Evolutionary conservation across 169 alveolate genomes (phyloP).

Genomic region (Plasmodium vinckei): DNA sequence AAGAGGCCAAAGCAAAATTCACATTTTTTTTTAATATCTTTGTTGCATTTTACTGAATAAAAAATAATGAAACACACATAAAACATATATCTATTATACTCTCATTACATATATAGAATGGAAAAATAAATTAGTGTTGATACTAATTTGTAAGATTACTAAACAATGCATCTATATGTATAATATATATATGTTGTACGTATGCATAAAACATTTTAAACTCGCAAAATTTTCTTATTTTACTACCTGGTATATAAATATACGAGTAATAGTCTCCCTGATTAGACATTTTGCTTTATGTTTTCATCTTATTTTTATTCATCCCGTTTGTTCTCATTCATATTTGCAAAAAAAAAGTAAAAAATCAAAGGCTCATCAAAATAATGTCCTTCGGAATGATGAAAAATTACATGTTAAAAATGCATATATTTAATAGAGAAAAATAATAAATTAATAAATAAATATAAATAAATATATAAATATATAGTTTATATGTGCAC

Average conservation of each 20-base stretch:
- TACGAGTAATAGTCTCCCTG: conserved; percentile 5
- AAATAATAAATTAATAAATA: too few relatives aligned
- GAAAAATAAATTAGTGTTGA: not conserved
- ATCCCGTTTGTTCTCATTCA: not conserved
- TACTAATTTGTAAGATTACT: not conserved
- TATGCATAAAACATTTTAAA: conserved; percentile 2
- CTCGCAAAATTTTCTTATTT: conserved; percentile 3
- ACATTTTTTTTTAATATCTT: conserved; percentile 8
- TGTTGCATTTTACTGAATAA: conserved; percentile 29
- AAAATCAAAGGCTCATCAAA: too few relatives aligned
- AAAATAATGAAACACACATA: too few relatives aligned
- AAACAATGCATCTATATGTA: not conserved
- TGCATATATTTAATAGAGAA: too few relatives aligned
- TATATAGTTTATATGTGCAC: too few relatives aligned
- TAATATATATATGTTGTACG: not conserved
- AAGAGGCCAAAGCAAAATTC: conserved; percentile 22
- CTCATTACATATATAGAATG: not conserved
- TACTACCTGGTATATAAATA: conserved; percentile 46
- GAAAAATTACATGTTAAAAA: too few relatives aligned
- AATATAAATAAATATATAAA: too few relatives aligned
- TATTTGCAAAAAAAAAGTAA: not conserved
- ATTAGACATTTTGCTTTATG: conserved; percentile 9
- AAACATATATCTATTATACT: too few relatives aligned
- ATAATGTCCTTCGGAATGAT: too few relatives aligned
- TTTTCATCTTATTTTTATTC: not conserved